Conservation (phyloP, 768 basidiomycete species). For the Auricularia sp. region DNA sequence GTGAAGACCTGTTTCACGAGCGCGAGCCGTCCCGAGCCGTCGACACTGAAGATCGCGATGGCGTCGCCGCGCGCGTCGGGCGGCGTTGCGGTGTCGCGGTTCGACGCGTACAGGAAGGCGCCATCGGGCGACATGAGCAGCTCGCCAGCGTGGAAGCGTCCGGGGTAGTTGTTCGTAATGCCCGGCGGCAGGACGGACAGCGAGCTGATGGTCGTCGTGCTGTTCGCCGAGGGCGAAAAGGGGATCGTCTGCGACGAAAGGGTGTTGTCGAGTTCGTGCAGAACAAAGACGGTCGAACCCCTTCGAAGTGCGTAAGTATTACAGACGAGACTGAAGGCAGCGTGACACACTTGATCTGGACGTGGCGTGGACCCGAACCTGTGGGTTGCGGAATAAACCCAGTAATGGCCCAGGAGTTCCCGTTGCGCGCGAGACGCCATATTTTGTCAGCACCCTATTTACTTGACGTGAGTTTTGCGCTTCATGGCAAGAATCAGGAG, state of each 20-base stretch:
- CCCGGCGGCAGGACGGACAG: constrained; percentile 15
- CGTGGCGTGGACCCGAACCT: constrained; percentile 58
- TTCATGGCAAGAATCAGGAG: neutral
- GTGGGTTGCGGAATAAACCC: constrained; percentile 49
- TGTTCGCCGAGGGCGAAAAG: constrained; percentile 20
- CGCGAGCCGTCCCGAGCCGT: constrained; percentile 25
- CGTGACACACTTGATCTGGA: constrained; percentile 5
- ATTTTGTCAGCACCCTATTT: constrained; percentile 55
- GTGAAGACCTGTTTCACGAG: constrained; percentile 50
- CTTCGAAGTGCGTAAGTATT: neutral
- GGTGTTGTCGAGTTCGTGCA: constrained; percentile 49
- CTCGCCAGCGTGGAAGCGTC: constrained; percentile 45
- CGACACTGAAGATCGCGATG: constrained; percentile 42
- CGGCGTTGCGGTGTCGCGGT: constrained; percentile 43
- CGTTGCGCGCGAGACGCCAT: constrained; percentile 47
- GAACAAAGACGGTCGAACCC: constrained; percentile 29
- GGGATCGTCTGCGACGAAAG: constrained; percentile 51
- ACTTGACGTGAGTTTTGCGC: too few relatives aligned
- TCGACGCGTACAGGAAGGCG: constrained; percentile 55
- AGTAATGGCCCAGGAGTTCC: constrained; percentile 39
- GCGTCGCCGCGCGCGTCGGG: constrained; percentile 48
- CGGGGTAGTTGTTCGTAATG: constrained; percentile 4
- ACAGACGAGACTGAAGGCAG: too few relatives aligned
- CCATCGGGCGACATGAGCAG: constrained; percentile 41
- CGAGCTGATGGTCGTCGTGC: constrained; percentile 44